These are phyloP conservation scores for Pseudocercospora eumusae DNA, from an alignment of 2,329 filamentous ascomycete genomes.

Conservation along the genomic window DNA sequence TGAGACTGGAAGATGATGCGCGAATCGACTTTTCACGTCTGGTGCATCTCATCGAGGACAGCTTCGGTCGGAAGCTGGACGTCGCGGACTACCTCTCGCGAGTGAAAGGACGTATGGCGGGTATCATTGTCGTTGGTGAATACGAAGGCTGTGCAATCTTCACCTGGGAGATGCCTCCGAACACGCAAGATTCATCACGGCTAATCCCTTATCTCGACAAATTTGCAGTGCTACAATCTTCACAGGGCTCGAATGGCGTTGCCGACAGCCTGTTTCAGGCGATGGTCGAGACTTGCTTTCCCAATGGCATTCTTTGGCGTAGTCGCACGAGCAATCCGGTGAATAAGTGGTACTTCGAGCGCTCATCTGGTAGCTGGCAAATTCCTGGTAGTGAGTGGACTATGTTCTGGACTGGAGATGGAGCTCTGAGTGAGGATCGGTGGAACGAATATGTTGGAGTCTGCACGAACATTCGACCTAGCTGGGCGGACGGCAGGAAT, in stretches of 20 bases:
- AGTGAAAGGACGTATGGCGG: conserved; percentile 77
- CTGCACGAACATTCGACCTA: conserved; percentile 51
- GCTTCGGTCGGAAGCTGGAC: conserved; percentile 82
- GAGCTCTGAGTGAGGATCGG: conserved; percentile 49
- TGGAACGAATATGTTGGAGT: conserved; percentile 54
- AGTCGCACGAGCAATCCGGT: conserved; percentile 89
- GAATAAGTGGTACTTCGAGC: conserved; percentile 99
- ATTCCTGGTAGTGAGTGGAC: conserved; percentile 83
- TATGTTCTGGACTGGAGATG: conserved; percentile 91
- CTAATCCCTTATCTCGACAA: conserved; percentile 95
- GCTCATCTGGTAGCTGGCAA: conserved; percentile 79
- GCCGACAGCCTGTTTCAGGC: conserved; percentile 95
- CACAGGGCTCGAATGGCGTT: conserved; percentile 83
- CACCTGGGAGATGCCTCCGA: conserved; percentile 81
- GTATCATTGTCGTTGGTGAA: conserved; percentile 89
- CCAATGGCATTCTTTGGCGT: conserved; percentile 86
- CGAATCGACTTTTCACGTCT: conserved; percentile 81
- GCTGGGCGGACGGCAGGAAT: conserved; percentile 45
- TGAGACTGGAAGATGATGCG: conserved; percentile 71
- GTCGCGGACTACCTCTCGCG: conserved; percentile 79
- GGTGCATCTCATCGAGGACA: conserved; percentile 86
- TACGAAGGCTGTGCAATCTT: conserved; percentile 95
- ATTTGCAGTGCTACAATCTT: conserved; percentile 88
- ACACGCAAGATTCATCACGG: conserved; percentile 51
- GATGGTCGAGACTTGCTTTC: conserved; percentile 88